Conservation (phyloP, 1,284 basidiomycete species). For the Melampsora larici-populina region DNA sequence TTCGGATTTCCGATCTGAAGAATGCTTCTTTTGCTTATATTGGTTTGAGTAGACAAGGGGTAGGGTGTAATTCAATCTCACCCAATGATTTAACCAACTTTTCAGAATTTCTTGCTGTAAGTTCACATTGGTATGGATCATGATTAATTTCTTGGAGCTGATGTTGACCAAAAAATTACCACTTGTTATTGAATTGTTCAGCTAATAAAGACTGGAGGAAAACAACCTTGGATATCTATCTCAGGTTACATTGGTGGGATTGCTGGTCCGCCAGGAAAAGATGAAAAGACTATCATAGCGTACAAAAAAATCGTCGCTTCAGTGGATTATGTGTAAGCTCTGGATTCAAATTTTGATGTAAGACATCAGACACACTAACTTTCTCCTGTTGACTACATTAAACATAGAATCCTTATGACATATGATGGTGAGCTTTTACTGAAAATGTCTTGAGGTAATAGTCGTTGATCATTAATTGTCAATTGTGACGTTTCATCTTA, state of each 20-base stretch:
- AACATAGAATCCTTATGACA: not conserved
- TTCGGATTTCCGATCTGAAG: not conserved
- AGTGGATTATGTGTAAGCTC: not conserved
- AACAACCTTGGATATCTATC: not conserved
- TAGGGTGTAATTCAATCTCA: not conserved
- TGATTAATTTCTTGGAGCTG: not conserved
- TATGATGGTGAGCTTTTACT: not conserved
- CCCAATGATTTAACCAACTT: not conserved
- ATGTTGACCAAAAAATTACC: not conserved
- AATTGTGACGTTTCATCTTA: not conserved
- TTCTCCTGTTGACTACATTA: not conserved
- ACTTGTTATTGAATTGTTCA: not conserved
- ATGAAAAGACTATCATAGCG: not conserved
- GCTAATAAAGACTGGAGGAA: not conserved
- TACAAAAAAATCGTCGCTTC: not conserved
- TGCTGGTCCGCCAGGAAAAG: not conserved
- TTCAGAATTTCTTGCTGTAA: not conserved
- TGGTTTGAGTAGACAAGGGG: not conserved
- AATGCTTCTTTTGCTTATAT: not conserved
- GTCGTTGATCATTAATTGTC: not conserved
- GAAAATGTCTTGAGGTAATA: not conserved
- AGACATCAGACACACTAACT: too few relatives aligned
- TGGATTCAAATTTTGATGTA: too few relatives aligned
- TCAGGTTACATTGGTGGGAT: slow-evolving; percentile 5
- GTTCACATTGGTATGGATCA: not conserved